Evolutionary conservation across 805 yeast genomes (phyloP).

Genomic region (Nakazawaea peltata): DNA sequence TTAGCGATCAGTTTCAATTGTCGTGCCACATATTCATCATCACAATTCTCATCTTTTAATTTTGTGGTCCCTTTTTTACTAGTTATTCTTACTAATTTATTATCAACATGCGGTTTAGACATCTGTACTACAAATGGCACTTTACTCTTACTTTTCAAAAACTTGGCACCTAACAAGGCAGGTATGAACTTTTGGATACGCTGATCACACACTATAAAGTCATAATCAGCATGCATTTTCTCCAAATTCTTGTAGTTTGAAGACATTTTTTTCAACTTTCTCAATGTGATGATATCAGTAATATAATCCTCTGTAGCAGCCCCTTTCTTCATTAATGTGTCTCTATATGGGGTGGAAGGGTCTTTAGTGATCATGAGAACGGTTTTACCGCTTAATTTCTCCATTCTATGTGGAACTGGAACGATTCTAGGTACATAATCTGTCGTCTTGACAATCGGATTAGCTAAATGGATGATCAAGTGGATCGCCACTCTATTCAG

Average conservation of each 20-base stretch:
- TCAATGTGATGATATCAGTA: constrained; percentile 51
- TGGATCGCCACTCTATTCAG: constrained; percentile 21
- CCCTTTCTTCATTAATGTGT: constrained; percentile 36
- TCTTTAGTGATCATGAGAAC: constrained; percentile 67
- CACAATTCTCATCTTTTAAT: constrained; percentile 51
- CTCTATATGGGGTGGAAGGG: constrained; percentile 52
- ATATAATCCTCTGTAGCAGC: constrained; percentile 55
- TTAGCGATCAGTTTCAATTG: constrained; percentile 60
- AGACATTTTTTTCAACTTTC: constrained; percentile 41
- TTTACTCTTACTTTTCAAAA: constrained; percentile 54
- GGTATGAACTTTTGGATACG: constrained; percentile 58
- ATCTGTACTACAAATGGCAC: constrained; percentile 63
- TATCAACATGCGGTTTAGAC: constrained; percentile 33
- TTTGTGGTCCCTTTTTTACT: constrained; percentile 28
- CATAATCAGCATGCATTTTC: constrained; percentile 51
- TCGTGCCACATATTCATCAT: constrained; percentile 51
- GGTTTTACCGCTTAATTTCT: constrained; percentile 37
- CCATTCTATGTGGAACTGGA: constrained; percentile 47
- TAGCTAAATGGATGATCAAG: constrained; percentile 39
- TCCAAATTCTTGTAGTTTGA: constrained; percentile 35
- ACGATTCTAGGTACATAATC: constrained; percentile 52
- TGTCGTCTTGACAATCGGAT: constrained; percentile 32
- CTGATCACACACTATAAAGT: constrained; percentile 61
- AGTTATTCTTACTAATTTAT: constrained; percentile 18
- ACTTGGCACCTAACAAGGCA: constrained; percentile 46